Conservation (phyloP, 108 stramenopile genomes). For the Mediolabrus comicus region DNA sequence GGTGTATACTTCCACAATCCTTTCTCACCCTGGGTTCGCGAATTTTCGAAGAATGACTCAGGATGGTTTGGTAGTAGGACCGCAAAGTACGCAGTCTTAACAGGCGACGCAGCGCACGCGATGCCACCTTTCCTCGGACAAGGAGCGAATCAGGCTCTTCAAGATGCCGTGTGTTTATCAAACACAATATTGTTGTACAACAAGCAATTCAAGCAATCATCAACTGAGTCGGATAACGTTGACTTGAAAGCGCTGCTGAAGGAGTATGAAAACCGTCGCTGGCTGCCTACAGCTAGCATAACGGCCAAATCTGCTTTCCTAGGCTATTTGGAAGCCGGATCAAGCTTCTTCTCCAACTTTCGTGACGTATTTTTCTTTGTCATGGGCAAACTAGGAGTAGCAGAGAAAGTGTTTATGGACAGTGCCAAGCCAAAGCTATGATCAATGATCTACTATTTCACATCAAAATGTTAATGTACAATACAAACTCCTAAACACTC, state of each 20-base stretch:
- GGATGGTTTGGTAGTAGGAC: constrained; percentile 7
- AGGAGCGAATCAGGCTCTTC: constrained; percentile 96
- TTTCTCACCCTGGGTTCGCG: constrained; percentile 64
- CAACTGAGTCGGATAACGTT: neutral
- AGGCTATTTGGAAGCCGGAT: constrained; percentile 78
- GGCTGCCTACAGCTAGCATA: constrained; percentile 77
- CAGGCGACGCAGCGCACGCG: constrained; percentile 94
- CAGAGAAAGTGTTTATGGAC: constrained; percentile 61
- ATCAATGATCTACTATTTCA: constrained; percentile 1
- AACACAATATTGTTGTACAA: constrained; percentile 60
- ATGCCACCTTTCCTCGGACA: constrained; percentile 97
- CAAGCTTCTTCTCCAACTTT: constrained; percentile 56
- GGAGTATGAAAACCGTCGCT: constrained; percentile 66
- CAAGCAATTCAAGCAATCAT: constrained; percentile 6
- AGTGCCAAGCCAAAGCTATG: constrained; percentile 67
- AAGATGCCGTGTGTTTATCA: constrained; percentile 70
- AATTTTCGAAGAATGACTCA: constrained; percentile 27
- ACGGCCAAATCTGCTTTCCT: constrained; percentile 68
- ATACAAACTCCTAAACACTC: too few relatives aligned
- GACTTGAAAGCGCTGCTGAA: constrained; percentile 48
- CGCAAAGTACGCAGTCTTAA: constrained; percentile 47
- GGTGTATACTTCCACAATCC: constrained; percentile 89
- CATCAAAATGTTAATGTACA: neutral
- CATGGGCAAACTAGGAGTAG: constrained; percentile 62
- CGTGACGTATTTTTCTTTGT: constrained; percentile 76